A percentile compares a stretch with the other conserved stretches of the same genome.
These are phyloP conservation scores for Xanthoconium separans DNA, from an alignment of 1,284 basidiomycete species.

Conservation along the genomic window DNA sequence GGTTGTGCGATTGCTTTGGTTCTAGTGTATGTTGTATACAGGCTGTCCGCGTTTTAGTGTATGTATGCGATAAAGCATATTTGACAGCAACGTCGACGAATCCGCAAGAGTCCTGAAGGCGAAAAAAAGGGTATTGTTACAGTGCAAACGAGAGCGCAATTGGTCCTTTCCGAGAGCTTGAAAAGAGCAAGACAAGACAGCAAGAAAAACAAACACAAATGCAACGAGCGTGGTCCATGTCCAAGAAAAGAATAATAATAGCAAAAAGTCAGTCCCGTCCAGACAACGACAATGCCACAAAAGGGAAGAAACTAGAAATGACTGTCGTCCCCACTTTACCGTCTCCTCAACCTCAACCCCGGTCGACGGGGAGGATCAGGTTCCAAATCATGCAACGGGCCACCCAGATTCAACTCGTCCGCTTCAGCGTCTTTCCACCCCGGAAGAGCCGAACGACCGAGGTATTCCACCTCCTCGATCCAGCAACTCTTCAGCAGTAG, in stretches of 20 bases:
- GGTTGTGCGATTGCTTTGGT: not conserved
- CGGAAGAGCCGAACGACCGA: slow-evolving; percentile 29
- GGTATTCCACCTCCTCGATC: slow-evolving; percentile 45
- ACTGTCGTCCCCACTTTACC: slow-evolving; percentile 3
- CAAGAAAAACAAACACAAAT: not conserved
- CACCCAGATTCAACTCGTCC: slow-evolving; percentile 29
- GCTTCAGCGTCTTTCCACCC: not conserved
- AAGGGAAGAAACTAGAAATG: not conserved
- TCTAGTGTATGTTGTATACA: not conserved
- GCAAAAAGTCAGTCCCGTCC: not conserved
- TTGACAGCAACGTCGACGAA: not conserved
- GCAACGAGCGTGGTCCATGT: slow-evolving; percentile 4
- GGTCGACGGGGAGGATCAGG: slow-evolving; percentile 8
- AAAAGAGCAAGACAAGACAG: not conserved
- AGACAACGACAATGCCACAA: not conserved
- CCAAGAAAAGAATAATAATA: slow-evolving; percentile 3
- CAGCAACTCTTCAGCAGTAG: slow-evolving; percentile 22
- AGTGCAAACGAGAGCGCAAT: not conserved
- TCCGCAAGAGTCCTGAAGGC: not conserved
- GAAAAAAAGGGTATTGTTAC: slow-evolving; percentile 1
- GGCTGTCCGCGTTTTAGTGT: not conserved
- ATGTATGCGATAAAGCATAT: not conserved
- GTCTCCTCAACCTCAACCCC: slow-evolving; percentile 11
- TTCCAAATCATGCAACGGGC: slow-evolving; percentile 7
- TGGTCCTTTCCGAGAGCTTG: not conserved